Evolutionary conservation across 495 filamentous ascomycete genomes (phyloP).

Genomic region (Xylaria cubensis): DNA sequence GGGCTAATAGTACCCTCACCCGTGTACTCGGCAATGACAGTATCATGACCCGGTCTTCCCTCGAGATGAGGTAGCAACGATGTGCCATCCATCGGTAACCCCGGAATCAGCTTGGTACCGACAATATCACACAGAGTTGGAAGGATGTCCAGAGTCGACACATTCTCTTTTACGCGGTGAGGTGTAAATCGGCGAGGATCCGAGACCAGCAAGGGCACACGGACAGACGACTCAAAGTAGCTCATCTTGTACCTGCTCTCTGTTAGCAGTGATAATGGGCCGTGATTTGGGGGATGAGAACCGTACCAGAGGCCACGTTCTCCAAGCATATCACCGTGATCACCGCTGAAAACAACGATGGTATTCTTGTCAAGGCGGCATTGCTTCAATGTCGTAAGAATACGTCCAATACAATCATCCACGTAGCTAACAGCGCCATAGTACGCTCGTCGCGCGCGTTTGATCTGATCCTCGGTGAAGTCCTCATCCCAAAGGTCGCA

Average conservation of each 20-base stretch:
- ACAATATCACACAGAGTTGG: constrained; percentile 85
- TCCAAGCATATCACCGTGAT: constrained; percentile 93
- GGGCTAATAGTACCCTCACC: constrained; percentile 86
- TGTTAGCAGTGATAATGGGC: not conserved
- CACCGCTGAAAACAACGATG: constrained; percentile 84
- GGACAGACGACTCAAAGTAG: constrained; percentile 83
- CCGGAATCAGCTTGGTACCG: constrained; percentile 64
- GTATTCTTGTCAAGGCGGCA: constrained; percentile 81
- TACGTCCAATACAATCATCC: constrained; percentile 82
- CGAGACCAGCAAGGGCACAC: constrained; percentile 81
- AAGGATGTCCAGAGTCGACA: constrained; percentile 84
- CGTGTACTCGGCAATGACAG: constrained; percentile 86
- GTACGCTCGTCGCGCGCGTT: constrained; percentile 80
- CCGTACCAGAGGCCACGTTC: constrained; percentile 77
- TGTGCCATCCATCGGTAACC: constrained; percentile 77
- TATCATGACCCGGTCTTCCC: constrained; percentile 68
- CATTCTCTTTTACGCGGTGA: constrained; percentile 74
- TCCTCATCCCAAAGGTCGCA: constrained; percentile 80
- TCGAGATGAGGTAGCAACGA: constrained; percentile 75
- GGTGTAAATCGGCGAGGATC: constrained; percentile 71
- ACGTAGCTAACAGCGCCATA: constrained; percentile 90
- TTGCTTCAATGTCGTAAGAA: constrained; percentile 73
- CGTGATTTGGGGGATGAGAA: constrained; percentile 25
- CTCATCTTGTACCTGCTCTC: constrained; percentile 80
- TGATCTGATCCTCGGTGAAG: constrained; percentile 79